These are phyloP conservation scores for Colletotrichum trifolii DNA, from an alignment of 2,329 filamentous ascomycete species.

Conservation along the genomic window DNA sequence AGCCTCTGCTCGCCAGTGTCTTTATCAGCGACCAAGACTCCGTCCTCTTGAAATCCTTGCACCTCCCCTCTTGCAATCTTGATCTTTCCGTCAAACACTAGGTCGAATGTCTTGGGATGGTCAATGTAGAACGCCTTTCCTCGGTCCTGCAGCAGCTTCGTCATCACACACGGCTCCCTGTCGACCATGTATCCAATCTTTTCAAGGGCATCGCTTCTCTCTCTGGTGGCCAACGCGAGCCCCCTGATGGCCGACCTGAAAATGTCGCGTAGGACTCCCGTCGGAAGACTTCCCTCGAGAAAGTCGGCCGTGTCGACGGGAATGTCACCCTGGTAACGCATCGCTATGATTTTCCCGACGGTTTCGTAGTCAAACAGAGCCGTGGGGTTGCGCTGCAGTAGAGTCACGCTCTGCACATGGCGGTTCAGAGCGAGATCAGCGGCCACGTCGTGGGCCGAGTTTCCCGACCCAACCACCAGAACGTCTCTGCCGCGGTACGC, in stretches of 20 bases:
- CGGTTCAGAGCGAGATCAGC: constrained; percentile 58
- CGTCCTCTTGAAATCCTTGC: constrained; percentile 43
- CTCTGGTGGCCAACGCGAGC: constrained; percentile 52
- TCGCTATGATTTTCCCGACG: constrained; percentile 52
- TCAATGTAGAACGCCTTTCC: constrained; percentile 49
- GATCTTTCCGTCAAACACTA: constrained; percentile 52
- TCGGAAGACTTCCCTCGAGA: constrained; percentile 55
- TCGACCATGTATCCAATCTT: constrained; percentile 54
- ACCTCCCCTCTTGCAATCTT: constrained; percentile 46
- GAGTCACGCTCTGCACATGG: constrained; percentile 58
- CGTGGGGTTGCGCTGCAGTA: constrained; percentile 63
- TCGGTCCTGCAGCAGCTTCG: constrained; percentile 10
- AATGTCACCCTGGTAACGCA: constrained; percentile 49
- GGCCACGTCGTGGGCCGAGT: constrained; percentile 61
- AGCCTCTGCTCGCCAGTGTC: constrained; percentile 19
- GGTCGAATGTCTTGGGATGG: constrained; percentile 47
- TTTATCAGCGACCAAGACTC: constrained; percentile 44
- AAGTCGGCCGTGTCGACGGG: constrained; percentile 63
- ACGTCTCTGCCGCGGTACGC: constrained; percentile 51
- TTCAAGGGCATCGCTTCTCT: constrained; percentile 54
- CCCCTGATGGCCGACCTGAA: constrained; percentile 51
- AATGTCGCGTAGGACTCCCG: constrained; percentile 58
- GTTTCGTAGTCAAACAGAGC: constrained; percentile 57
- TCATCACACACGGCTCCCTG: neutral
- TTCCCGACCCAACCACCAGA: constrained; percentile 60